Conservation (phyloP, 371 early-diverging fungal genomes). For the Mortierella sp. region DNA sequence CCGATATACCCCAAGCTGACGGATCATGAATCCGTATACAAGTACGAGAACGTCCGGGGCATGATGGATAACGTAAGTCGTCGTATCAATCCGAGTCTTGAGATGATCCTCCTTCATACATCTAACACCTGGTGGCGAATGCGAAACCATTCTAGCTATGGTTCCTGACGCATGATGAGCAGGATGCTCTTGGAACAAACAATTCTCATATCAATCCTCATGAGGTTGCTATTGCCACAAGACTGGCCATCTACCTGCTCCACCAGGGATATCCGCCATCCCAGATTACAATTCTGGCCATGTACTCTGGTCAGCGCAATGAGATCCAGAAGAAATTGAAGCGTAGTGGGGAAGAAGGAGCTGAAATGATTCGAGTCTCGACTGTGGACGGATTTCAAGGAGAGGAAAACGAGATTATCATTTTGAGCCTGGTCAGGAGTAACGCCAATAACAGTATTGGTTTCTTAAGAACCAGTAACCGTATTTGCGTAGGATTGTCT, state of each 20-base stretch:
- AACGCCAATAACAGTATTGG: conserved; percentile 71
- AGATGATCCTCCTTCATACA: no score
- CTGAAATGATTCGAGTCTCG: conserved; percentile 63
- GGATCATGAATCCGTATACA: conserved; percentile 61
- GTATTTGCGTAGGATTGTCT: conserved; percentile 82
- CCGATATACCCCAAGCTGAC: conserved; percentile 63
- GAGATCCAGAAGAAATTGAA: conserved; percentile 56
- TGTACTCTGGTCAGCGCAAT: conserved; percentile 69
- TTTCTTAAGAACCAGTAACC: conserved; percentile 77
- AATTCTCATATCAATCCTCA: conserved; percentile 69
- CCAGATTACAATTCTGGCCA: conserved; percentile 69
- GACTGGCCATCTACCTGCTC: conserved; percentile 64
- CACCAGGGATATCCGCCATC: conserved; percentile 57
- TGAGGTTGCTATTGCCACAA: conserved; percentile 68
- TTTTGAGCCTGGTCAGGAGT: conserved; percentile 76
- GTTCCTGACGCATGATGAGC: conserved; percentile 63
- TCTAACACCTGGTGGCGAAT: no score
- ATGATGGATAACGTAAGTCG: conserved; percentile 65
- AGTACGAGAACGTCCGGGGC: conserved; percentile 65
- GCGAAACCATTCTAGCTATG: conserved; percentile 19
- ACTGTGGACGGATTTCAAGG: conserved; percentile 89
- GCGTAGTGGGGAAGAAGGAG: conserved; percentile 39
- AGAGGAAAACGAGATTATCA: conserved; percentile 79
- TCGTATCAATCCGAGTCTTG: conserved; percentile 1
- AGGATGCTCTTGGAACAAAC: conserved; percentile 58